A percentile compares a stretch with the other conserved stretches of the same genome.
Evolutionary conservation across 23 red algal species (phyloP).

Genomic region (Chondrus crispus): DNA sequence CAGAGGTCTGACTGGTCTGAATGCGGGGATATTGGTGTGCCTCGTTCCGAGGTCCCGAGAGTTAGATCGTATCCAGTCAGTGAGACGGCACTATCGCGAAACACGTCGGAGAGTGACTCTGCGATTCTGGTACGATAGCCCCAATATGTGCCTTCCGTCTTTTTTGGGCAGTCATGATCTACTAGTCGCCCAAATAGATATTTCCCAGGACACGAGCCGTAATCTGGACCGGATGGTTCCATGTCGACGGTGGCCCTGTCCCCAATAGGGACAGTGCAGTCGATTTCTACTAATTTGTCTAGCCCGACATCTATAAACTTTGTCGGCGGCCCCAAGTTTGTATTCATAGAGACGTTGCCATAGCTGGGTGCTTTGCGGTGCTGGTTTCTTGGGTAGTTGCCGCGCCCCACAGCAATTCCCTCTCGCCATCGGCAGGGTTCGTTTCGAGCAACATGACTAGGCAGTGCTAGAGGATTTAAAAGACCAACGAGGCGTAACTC

Average conservation of each 20-base stretch:
- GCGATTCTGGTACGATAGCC: slow-evolving; percentile 82
- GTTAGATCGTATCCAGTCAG: slow-evolving; percentile 69
- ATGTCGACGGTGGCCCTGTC: slow-evolving; percentile 76
- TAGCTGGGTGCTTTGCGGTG: not conserved
- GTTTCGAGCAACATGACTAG: slow-evolving; percentile 73
- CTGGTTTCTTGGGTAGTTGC: not conserved
- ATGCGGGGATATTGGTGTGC: slow-evolving; percentile 24
- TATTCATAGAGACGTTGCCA: not conserved
- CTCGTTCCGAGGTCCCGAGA: slow-evolving; percentile 88
- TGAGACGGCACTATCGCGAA: slow-evolving; percentile 45
- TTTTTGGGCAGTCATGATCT: not conserved
- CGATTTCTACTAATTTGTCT: slow-evolving; percentile 42
- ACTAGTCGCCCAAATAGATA: slow-evolving; percentile 43
- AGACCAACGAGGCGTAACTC: slow-evolving; percentile 83
- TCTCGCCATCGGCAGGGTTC: slow-evolving; percentile 81
- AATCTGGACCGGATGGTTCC: slow-evolving; percentile 22
- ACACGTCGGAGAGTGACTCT: slow-evolving; percentile 47
- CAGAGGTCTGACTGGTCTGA: not conserved
- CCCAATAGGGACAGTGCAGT: slow-evolving; percentile 24
- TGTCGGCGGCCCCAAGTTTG: not conserved
- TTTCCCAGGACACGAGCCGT: slow-evolving; percentile 33
- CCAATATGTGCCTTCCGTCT: slow-evolving; percentile 72
- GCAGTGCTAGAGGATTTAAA: slow-evolving; percentile 92
- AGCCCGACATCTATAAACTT: slow-evolving; percentile 65
- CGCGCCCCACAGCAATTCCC: slow-evolving; percentile 66